Conservation (phyloP, 2,329 filamentous ascomycete species). For the Diaporthe citrichinensis region DNA sequence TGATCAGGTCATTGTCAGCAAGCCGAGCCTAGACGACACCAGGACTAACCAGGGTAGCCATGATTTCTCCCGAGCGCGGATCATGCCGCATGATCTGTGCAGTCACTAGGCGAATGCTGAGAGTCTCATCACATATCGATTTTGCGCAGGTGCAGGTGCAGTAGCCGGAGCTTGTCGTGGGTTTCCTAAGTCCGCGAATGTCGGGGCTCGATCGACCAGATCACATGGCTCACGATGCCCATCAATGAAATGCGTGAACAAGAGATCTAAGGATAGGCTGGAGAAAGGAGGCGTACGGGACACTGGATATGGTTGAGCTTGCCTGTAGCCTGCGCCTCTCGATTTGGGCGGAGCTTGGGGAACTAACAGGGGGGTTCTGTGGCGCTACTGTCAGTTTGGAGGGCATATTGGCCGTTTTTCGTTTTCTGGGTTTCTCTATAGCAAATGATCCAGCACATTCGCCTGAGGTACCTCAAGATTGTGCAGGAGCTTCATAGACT, state of each 20-base stretch:
- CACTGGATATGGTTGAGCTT: not conserved
- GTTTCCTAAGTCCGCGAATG: not conserved
- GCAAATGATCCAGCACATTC: not conserved
- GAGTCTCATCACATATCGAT: not conserved
- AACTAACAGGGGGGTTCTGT: not conserved
- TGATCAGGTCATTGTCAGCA: not conserved
- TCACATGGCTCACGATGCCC: not conserved
- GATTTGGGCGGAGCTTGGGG: not conserved
- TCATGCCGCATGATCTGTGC: constrained; percentile 25
- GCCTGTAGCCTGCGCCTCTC: not conserved
- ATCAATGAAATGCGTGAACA: not conserved
- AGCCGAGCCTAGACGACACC: not conserved
- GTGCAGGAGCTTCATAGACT: not conserved
- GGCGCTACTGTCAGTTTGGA: not conserved
- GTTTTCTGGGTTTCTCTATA: not conserved
- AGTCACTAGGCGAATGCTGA: not conserved
- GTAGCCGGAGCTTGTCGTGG: not conserved
- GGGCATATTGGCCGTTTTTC: not conserved
- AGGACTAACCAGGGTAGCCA: not conserved
- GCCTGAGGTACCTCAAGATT: too few relatives aligned
- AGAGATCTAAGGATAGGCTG: too few relatives aligned
- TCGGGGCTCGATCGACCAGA: not conserved
- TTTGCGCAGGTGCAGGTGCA: not conserved
- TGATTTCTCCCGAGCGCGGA: constrained; percentile 2
- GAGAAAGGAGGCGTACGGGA: not conserved